A percentile compares a stretch with the other conserved stretches of the same genome.
Evolutionary conservation across 148 eudicot species (phyloP).

Genomic region (Hydrangea macrophylla): DNA sequence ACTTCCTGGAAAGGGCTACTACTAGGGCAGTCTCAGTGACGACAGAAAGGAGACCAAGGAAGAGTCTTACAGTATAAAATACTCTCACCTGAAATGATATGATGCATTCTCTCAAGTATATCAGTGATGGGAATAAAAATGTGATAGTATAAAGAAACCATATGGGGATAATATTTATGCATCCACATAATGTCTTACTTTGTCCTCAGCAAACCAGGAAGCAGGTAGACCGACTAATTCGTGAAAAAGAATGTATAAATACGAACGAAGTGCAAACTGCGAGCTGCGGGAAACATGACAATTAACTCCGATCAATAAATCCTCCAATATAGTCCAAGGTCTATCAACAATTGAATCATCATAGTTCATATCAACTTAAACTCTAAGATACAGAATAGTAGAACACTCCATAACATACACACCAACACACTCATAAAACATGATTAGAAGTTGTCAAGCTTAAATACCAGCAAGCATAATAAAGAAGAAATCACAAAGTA

Average conservation of each 20-base stretch:
- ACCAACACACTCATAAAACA: not conserved
- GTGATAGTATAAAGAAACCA: not conserved
- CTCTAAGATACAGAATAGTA: not conserved
- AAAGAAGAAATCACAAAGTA: not conserved
- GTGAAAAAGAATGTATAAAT: conserved; percentile 79
- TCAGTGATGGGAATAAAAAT: not conserved
- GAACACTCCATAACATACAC: too few relatives aligned
- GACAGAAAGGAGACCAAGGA: conserved; percentile 81
- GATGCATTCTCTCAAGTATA: not conserved
- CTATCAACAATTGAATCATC: not conserved
- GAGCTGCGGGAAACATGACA: conserved; percentile 46
- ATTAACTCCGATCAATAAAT: not conserved
- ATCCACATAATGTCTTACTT: conserved; percentile 41
- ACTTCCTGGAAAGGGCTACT: conserved; percentile 85
- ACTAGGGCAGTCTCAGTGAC: conserved; percentile 81
- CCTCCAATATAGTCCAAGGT: conserved; percentile 2
- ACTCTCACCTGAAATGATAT: conserved; percentile 67
- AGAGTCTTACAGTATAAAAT: conserved; percentile 85
- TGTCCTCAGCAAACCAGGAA: conserved; percentile 70
- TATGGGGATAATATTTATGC: not conserved
- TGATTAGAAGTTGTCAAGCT: not conserved
- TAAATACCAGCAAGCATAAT: not conserved
- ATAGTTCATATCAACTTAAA: not conserved
- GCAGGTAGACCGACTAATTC: conserved; percentile 74
- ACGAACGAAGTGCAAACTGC: conserved; percentile 83